phyloP scores from a whole-genome alignment of 225 moss, liverwort and hornwort genomes.

The Thuidium tamariscinum region DNA sequence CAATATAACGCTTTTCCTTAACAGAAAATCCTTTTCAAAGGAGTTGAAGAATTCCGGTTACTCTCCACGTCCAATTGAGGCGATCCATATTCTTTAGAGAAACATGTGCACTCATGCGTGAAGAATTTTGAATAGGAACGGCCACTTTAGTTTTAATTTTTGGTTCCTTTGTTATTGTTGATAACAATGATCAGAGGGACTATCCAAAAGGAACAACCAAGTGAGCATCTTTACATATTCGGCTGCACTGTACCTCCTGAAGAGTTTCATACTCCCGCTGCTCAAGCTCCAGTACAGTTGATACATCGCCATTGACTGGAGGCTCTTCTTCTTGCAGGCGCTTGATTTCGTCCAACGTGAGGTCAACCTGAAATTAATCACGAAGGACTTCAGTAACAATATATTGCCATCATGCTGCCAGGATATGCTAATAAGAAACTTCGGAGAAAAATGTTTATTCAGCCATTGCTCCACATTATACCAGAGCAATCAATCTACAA shows the following conservation, averaged over 20 bases:
- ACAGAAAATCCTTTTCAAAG: not conserved
- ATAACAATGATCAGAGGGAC: not conserved
- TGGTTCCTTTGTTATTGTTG: not conserved
- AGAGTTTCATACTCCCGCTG: constrained; percentile 56
- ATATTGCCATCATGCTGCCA: not conserved
- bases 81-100: not conserved
- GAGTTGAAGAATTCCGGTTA: not conserved
- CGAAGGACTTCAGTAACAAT: not conserved
- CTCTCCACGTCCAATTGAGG: not conserved
- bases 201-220: not conserved
- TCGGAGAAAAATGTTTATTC: not conserved
- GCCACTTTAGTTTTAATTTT: not conserved
- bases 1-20: not conserved
- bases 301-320: constrained; percentile 14
- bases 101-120: not conserved
- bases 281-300: constrained; percentile 61
- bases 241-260: constrained; percentile 38
- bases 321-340: constrained; percentile 19
- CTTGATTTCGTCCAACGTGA: constrained; percentile 19
- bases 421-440: not conserved
- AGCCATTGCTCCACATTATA: not conserved
- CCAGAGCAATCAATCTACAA: not conserved
- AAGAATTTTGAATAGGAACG: too few species aligned
- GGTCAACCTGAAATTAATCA: not conserved
- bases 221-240: not conserved